Evolutionary conservation across 805 yeast genomes (phyloP).

Genomic region (Ogataea naganishii): DNA sequence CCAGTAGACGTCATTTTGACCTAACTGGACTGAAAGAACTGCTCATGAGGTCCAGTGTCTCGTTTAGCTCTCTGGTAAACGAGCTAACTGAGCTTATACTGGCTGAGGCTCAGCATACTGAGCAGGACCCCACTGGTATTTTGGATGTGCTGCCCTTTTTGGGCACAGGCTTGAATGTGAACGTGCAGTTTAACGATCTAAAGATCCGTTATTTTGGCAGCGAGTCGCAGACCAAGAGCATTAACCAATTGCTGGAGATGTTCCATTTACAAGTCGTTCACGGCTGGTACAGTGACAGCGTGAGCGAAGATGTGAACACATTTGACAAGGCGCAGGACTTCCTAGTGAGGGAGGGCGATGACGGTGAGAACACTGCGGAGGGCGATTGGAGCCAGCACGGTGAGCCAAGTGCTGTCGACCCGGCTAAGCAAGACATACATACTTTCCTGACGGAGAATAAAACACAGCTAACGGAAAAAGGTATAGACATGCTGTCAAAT

Average conservation of each 20-base stretch:
- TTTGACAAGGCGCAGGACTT: slow-evolving; percentile 24
- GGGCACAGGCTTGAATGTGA: slow-evolving; percentile 62
- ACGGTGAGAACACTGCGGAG: slow-evolving; percentile 2
- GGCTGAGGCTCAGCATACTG: slow-evolving; percentile 21
- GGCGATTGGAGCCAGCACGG: too few relatives aligned
- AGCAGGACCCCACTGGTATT: slow-evolving; percentile 25
- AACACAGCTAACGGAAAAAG: slow-evolving; percentile 69
- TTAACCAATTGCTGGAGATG: slow-evolving; percentile 12
- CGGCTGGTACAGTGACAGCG: slow-evolving; percentile 77
- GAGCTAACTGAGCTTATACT: slow-evolving; percentile 39
- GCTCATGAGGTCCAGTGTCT: slow-evolving; percentile 11
- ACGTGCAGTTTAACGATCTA: slow-evolving; percentile 52
- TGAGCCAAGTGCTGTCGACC: background rate
- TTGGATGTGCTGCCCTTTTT: slow-evolving; percentile 52
- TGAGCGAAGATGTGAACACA: slow-evolving; percentile 7
- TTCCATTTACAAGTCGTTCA: slow-evolving; percentile 45
- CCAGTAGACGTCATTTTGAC: slow-evolving; percentile 2
- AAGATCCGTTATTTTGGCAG: slow-evolving; percentile 14
- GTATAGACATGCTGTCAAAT: slow-evolving; percentile 38
- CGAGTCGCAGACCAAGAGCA: slow-evolving; percentile 10
- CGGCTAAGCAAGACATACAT: slow-evolving; percentile 5
- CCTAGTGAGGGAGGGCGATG: slow-evolving; percentile 12
- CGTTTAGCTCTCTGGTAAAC: slow-evolving; percentile 34
- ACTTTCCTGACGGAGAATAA: slow-evolving; percentile 50
- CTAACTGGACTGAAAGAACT: slow-evolving; percentile 16